These are phyloP conservation scores for Chrysosporium keratinophilum DNA, from an alignment of 2,329 filamentous ascomycete genomes.

Conservation along the genomic window DNA sequence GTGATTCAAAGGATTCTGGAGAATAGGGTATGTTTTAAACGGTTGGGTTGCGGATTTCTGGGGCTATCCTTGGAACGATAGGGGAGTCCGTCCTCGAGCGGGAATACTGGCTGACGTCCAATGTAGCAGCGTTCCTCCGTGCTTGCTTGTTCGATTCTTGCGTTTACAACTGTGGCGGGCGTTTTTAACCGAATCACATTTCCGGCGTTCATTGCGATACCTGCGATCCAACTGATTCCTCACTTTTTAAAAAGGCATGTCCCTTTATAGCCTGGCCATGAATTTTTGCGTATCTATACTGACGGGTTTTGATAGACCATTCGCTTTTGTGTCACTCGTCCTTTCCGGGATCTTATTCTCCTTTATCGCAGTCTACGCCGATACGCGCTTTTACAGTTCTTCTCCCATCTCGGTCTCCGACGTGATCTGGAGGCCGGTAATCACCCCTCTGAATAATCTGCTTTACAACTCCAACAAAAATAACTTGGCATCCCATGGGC, in stretches of 20 bases:
- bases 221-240: constrained; percentile 70
- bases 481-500: constrained; percentile 64
- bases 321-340: constrained; percentile 52
- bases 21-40: constrained; percentile 52
- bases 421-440: constrained; percentile 49
- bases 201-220: constrained; percentile 80
- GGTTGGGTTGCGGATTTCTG: not conserved
- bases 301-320: constrained; percentile 36
- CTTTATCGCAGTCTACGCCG: constrained; percentile 63
- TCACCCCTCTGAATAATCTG: constrained; percentile 70
- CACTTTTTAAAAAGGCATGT: constrained; percentile 72
- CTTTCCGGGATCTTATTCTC: constrained; percentile 57
- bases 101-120: constrained; percentile 16
- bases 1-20: constrained; percentile 77
- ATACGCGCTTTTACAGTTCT: constrained; percentile 68
- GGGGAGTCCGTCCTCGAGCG: not conserved
- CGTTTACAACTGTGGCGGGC: constrained; percentile 71
- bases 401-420: constrained; percentile 29
- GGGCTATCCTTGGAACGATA: not conserved
- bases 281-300: not conserved
- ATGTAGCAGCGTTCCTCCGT: constrained; percentile 61
- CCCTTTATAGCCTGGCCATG: not conserved
- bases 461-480: constrained; percentile 59
- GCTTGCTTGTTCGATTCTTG: constrained; percentile 65
- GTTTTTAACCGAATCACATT: constrained; percentile 97